These are phyloP conservation scores for Dendrobium chrysotoxum DNA, from an alignment of 106 monocot species.

Conservation along the genomic window DNA sequence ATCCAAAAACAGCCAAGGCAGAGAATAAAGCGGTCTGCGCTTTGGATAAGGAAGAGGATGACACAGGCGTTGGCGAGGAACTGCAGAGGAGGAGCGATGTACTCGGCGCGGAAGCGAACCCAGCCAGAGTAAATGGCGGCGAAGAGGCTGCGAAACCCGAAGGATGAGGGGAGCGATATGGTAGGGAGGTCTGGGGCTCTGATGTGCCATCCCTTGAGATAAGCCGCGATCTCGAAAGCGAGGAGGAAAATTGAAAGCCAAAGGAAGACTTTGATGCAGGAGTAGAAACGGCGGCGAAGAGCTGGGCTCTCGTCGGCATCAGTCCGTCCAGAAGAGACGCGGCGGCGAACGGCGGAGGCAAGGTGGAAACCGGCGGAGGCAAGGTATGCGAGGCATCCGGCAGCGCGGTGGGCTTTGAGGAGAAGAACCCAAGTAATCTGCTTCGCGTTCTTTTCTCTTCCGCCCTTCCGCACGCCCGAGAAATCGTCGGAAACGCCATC, in stretches of 20 bases:
- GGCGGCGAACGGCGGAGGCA: conserved; percentile 57
- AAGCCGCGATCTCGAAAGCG: conserved; percentile 68
- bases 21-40: conserved; percentile 71
- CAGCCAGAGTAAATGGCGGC: conserved; percentile 52
- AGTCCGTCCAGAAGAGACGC: conserved; percentile 62
- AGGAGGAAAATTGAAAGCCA: conserved; percentile 54
- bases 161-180: conserved; percentile 16
- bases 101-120: conserved; percentile 50
- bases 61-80: conserved; percentile 76
- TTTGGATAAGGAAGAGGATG: conserved; percentile 84
- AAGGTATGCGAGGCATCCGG: conserved; percentile 68
- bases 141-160: conserved; percentile 36
- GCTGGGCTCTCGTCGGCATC: conserved; percentile 37
- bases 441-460: conserved; percentile 71
- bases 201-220: conserved; percentile 66
- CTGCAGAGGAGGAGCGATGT: conserved; percentile 78
- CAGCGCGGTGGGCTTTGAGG: conserved; percentile 81
- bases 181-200: conserved; percentile 31
- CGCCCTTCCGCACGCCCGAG: conserved; percentile 23
- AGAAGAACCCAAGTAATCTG: conserved; percentile 93
- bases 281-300: conserved; percentile 47
- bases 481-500: background rate
- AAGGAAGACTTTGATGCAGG: conserved; percentile 59
- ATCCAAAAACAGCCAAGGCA: conserved; percentile 93
- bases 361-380: conserved; percentile 42